Percentiles rank a stretch among this genome's conserved stretches.
These are phyloP conservation scores for Debaryomyces psychrophilus DNA, from an alignment of 1,139 yeast genomes.

Conservation along the genomic window DNA sequence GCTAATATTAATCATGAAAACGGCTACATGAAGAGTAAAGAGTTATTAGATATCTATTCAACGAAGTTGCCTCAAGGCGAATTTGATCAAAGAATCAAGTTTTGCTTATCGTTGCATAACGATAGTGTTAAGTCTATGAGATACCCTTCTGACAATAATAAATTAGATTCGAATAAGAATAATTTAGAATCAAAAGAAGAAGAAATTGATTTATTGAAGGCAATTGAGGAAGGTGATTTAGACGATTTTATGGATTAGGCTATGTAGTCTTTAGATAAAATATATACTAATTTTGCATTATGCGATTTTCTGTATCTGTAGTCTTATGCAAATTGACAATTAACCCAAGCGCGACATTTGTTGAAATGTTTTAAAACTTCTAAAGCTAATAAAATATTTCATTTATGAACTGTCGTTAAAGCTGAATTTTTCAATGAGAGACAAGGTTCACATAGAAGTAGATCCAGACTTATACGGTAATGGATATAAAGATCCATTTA, in stretches of 20 bases:
- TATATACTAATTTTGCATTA: slow-evolving; percentile 4
- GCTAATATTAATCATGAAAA: slow-evolving; percentile 89
- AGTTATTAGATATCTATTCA: slow-evolving; percentile 82
- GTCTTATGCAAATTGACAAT: slow-evolving; percentile 1
- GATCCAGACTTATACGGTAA: slow-evolving; percentile 32
- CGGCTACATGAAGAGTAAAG: slow-evolving; percentile 91
- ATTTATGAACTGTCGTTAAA: not conserved
- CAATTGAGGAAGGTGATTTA: slow-evolving; percentile 53
- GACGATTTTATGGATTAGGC: slow-evolving; percentile 52
- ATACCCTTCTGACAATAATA: slow-evolving; percentile 61
- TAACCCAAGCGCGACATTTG: slow-evolving; percentile 11
- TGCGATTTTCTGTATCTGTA: slow-evolving; percentile 9
- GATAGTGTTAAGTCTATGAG: slow-evolving; percentile 96
- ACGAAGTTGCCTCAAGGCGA: slow-evolving; percentile 85
- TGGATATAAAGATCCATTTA: slow-evolving; percentile 39
- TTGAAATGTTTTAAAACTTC: not conserved
- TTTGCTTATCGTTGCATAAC: slow-evolving; percentile 87
- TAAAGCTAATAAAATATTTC: not conserved
- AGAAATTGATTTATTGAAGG: slow-evolving; percentile 49
- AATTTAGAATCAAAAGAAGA: slow-evolving; percentile 42
- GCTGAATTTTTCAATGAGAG: slow-evolving; percentile 5
- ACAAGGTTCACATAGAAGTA: slow-evolving; percentile 17
- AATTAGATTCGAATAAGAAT: slow-evolving; percentile 31
- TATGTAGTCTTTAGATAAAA: slow-evolving; percentile 3
- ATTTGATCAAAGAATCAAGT: slow-evolving; percentile 90